Percentiles rank a stretch among this genome's conserved stretches.
Conservation (phyloP, 257 asterid species). For the Przewalskia tangutica region DNA sequence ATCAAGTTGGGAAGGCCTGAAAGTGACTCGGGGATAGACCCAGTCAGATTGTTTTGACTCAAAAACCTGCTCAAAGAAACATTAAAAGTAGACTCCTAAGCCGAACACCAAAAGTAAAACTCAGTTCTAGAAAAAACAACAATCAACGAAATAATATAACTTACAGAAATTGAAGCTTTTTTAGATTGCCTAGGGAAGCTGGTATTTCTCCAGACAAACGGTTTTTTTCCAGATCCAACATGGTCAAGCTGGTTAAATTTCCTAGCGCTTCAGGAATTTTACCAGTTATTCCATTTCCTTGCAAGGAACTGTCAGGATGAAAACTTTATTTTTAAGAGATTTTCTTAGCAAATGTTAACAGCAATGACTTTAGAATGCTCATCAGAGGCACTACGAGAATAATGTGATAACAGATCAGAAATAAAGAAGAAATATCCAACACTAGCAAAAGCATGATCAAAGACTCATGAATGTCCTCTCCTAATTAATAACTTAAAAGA, state of each 20-base stretch:
- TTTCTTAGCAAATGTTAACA: neutral
- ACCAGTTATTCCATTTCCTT: constrained; percentile 83
- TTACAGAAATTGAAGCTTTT: constrained; percentile 65
- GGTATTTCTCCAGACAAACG: constrained; percentile 74
- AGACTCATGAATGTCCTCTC: neutral
- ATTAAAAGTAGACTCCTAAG: neutral
- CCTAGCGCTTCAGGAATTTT: constrained; percentile 70
- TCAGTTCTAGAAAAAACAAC: neutral
- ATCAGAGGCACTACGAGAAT: neutral
- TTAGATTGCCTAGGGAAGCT: constrained; percentile 64
- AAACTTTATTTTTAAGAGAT: neutral
- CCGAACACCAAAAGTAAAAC: neutral
- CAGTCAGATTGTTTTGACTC: constrained; percentile 66
- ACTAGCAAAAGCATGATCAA: neutral
- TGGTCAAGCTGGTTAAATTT: constrained; percentile 68
- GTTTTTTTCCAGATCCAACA: constrained; percentile 76
- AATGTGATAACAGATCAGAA: neutral
- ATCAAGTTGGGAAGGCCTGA: constrained; percentile 46
- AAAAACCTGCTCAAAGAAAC: constrained; percentile 43
- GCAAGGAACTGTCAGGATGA: constrained; percentile 50
- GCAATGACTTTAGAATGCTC: neutral
- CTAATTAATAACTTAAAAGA: neutral
- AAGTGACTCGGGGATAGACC: constrained; percentile 74
- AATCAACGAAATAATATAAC: constrained; percentile 17
- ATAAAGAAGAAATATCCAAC: neutral